Evolutionary conservation across 495 filamentous ascomycete genomes (phyloP).

Genomic region (Pseudevernia furfuracea): DNA sequence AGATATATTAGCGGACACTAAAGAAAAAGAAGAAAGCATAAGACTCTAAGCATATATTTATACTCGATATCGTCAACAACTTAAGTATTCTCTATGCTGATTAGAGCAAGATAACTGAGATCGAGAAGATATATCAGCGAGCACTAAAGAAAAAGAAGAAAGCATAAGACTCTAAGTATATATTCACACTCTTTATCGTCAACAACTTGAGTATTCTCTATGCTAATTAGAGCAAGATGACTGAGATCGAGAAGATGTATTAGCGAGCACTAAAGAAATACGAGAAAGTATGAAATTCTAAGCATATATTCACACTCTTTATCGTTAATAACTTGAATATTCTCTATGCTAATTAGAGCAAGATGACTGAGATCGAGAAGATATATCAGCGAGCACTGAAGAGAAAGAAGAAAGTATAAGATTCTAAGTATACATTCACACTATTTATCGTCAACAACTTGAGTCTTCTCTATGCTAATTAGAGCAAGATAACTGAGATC

Average conservation of each 20-base stretch:
- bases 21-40: too few species aligned
- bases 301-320: too few species aligned
- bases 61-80: too few species aligned
- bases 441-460: constrained; percentile 32
- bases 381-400: constrained; percentile 12
- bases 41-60: too few species aligned
- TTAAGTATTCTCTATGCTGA: too few species aligned
- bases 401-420: constrained; percentile 17
- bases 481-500: constrained; percentile 29
- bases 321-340: constrained; percentile 7
- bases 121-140: too few species aligned
- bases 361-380: constrained; percentile 25
- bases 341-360: constrained; percentile 25
- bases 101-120: too few species aligned
- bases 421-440: constrained; percentile 2
- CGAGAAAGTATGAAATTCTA: too few species aligned
- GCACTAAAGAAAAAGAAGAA: too few species aligned
- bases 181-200: too few species aligned
- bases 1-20: too few species aligned
- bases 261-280: constrained; percentile 12
- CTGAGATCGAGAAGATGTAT: constrained; percentile 23
- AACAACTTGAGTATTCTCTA: constrained; percentile 21
- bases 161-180: too few species aligned
- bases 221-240: constrained; percentile 23
- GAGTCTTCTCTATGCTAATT: constrained; percentile 29